Base-by-base conservation (phyloP, 345 rosid genomes). In the Populus davidiana region DNA sequence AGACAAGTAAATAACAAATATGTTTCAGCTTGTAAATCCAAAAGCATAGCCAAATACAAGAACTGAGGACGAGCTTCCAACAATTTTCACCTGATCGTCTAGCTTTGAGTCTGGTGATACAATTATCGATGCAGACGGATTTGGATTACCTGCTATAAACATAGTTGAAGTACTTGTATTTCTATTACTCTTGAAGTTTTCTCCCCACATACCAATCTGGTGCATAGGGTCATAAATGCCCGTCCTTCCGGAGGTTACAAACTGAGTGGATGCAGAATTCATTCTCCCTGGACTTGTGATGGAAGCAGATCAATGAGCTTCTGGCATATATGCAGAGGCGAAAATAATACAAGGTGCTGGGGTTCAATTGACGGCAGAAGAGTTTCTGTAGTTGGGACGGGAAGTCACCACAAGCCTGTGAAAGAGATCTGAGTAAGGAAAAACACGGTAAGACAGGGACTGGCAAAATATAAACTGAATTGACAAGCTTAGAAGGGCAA, bases 201-300 rank as follows among this genome's bases (percentile, higher is more conserved):
- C 98, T 78, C 86, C 97, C 98, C 99, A 93, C 88, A 90, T 90
- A 75, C 94, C 84, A 49, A 92, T 83, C 79, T 87, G 97, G 83
- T 87, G 89, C 65, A 91, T 82, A 63, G 89, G 85, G 74, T 93
- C 94, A 81, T 96, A 92, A 29, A 92, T 84, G n/a, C 83, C 89
- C 86, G 92, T 83, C 85, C 94, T 85, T 84, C 88, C 88, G 49
- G 90, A 77, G 33, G 91, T 79, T 71, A 93, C 90, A 81, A 93
- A 92, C 83, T 92, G 96, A 44, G 95, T 73, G 10, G 96, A 85
- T 5, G 96, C 66, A 69, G 96, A 86, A 86, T 92, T 88, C 99
- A 96, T 93, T 79, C 78, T 88, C 83, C 74, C 77, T 83, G 71
- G 73, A 78, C 85, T 87, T 65, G 41, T 25, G 72, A 83, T 47